Evolutionary conservation across 805 yeast species (phyloP).

Genomic region (Monosporozyma unispora): DNA sequence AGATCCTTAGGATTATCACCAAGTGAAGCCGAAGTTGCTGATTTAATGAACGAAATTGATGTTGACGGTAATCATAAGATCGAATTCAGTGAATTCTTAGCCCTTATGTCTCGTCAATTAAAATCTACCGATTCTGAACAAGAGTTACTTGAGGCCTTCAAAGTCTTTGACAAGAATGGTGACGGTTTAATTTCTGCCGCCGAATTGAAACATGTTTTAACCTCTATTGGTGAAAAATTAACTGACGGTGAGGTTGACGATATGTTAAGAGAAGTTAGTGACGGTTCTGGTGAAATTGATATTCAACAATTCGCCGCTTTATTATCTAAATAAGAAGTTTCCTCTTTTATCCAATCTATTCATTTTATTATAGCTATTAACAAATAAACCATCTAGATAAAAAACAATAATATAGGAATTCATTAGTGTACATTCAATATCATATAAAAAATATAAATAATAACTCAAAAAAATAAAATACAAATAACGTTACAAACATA

Average conservation of each 20-base stretch:
- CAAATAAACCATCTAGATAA: neutral
- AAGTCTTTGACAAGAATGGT: slow-evolving; percentile 92
- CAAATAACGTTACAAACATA: neutral
- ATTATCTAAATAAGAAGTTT: slow-evolving; percentile 50
- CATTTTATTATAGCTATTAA: neutral
- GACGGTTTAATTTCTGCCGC: slow-evolving; percentile 96
- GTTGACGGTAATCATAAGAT: slow-evolving; percentile 87
- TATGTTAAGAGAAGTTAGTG: slow-evolving; percentile 92
- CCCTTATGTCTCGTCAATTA: slow-evolving; percentile 86
- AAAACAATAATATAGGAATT: neutral
- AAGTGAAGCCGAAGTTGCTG: slow-evolving; percentile 89
- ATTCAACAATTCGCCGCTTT: slow-evolving; percentile 93
- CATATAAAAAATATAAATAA: neutral
- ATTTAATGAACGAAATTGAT: slow-evolving; percentile 95
- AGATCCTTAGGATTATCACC: slow-evolving; percentile 98
- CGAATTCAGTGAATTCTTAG: slow-evolving; percentile 73
- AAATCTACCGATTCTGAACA: slow-evolving; percentile 96
- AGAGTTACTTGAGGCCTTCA: slow-evolving; percentile 94
- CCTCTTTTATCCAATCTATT: neutral
- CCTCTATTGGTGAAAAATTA: slow-evolving; percentile 94
- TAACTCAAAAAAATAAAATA: neutral
- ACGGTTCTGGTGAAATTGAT: slow-evolving; percentile 95
- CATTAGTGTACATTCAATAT: neutral
- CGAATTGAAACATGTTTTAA: slow-evolving; percentile 91
- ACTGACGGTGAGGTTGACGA: slow-evolving; percentile 96